These are phyloP conservation scores for Colletotrichum musicola DNA, from an alignment of 2,329 filamentous ascomycete species.

Conservation along the genomic window DNA sequence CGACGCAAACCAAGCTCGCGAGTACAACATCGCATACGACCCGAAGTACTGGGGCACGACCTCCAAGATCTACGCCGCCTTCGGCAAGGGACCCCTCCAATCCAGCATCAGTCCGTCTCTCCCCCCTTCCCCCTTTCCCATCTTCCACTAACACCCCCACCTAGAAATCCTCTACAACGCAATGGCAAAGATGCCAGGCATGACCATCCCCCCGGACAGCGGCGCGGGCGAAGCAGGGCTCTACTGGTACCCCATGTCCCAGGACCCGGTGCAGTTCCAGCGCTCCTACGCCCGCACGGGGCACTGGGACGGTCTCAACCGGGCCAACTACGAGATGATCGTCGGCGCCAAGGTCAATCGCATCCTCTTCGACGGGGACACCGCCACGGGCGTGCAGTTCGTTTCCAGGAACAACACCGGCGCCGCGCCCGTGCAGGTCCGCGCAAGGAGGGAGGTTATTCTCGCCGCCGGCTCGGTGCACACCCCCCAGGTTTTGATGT, in stretches of 20 bases:
- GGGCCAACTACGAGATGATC: conserved; percentile 45
- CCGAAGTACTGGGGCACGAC: conserved; percentile 41
- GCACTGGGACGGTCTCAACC: conserved; percentile 43
- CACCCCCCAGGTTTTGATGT: conserved; percentile 57
- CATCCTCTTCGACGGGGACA: conserved; percentile 42
- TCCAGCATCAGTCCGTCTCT: conserved; percentile 39
- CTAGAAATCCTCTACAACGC: conserved; percentile 43
- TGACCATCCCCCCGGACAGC: conserved; percentile 43
- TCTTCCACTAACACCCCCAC: fast-evolving
- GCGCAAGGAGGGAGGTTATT: conserved; percentile 51
- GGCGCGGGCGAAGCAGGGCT: conserved; percentile 44
- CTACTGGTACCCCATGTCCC: conserved; percentile 45
- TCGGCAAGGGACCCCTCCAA: conserved; percentile 34
- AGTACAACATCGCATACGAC: conserved; percentile 42
- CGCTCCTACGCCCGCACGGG: conserved; percentile 45
- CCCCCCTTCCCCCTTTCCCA: background rate
- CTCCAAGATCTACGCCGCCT: conserved; percentile 39
- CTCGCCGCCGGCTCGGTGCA: conserved; percentile 52
- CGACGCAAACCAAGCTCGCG: conserved; percentile 31
- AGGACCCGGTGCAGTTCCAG: conserved; percentile 40
- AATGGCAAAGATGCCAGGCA: conserved; percentile 44
- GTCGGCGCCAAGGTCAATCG: conserved; percentile 42
- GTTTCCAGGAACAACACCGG: conserved; percentile 41
- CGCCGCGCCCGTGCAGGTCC: conserved; percentile 41
- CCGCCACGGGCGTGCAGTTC: conserved; percentile 46